These are phyloP conservation scores for Cyclotella cryptica DNA, from an alignment of 108 stramenopile genomes.

Conservation along the genomic window DNA sequence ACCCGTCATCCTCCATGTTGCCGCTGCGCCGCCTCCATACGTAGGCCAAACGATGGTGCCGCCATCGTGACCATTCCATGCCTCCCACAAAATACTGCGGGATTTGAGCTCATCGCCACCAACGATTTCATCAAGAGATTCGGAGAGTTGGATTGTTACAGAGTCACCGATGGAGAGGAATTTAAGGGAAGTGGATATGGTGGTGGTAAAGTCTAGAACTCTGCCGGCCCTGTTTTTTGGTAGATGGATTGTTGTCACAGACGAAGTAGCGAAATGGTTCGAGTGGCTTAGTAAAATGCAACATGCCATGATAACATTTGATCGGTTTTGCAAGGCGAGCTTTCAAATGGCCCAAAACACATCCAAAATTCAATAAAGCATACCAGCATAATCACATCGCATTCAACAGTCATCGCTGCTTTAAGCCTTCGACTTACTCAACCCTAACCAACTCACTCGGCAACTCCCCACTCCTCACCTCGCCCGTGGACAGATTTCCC, in stretches of 20 bases:
- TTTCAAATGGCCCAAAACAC: too few species aligned
- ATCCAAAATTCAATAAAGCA: too few species aligned
- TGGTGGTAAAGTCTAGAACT: conserved; percentile 43
- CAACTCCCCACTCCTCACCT: conserved; percentile 9
- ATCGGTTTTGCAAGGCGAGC: too few species aligned
- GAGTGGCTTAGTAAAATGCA: not conserved
- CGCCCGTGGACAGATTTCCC: not conserved
- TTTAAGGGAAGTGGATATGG: conserved; percentile 36
- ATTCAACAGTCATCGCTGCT: too few species aligned
- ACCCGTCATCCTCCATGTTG: conserved; percentile 49
- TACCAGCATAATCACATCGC: too few species aligned
- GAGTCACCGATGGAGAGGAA: conserved; percentile 53
- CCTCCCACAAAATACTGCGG: conserved; percentile 26
- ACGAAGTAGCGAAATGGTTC: not conserved
- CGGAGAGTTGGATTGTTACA: conserved; percentile 41
- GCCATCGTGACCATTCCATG: conserved; percentile 36
- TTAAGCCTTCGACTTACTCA: not conserved
- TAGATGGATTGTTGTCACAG: not conserved
- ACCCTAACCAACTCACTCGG: not conserved
- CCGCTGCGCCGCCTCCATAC: conserved; percentile 41
- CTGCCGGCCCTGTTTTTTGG: conserved; percentile 15
- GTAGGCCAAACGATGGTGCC: conserved; percentile 27
- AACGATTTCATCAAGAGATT: conserved; percentile 45
- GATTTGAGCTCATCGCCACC: conserved; percentile 2
- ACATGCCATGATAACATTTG: not conserved